A percentile compares a stretch with the other conserved stretches of the same genome.
Evolutionary conservation across 345 rosid genomes (phyloP).

Genomic region (Geranium brycei): DNA sequence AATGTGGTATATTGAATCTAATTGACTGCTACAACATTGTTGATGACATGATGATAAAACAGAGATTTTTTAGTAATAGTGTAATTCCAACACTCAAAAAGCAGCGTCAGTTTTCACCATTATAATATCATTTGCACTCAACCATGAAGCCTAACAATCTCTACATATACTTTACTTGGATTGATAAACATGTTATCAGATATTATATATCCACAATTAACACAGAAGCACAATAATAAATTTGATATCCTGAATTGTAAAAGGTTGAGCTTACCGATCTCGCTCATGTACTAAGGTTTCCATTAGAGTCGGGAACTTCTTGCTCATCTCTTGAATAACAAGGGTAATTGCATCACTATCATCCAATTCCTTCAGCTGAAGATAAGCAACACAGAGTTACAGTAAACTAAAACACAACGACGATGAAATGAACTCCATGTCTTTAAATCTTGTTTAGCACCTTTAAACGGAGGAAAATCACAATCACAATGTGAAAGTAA

Average conservation of each 20-base stretch:
- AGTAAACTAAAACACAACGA: conserved; percentile 3
- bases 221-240: conserved; percentile 6
- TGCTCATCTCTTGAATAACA: conserved; percentile 97
- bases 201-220: not conserved
- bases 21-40: not conserved
- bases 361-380: conserved; percentile 85
- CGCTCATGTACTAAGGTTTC: conserved; percentile 90
- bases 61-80: too few relatives aligned
- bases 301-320: conserved; percentile 85
- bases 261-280: conserved; percentile 55
- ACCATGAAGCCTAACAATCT: not conserved
- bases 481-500: not conserved
- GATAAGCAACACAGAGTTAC: conserved; percentile 11
- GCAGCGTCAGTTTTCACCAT: too few relatives aligned
- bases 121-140: too few relatives aligned
- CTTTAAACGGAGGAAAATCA: too few relatives aligned
- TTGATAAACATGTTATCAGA: not conserved
- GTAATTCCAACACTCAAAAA: too few relatives aligned
- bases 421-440: not conserved
- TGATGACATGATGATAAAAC: too few relatives aligned
- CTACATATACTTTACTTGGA: not conserved
- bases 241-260: conserved; percentile 3
- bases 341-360: conserved; percentile 89
- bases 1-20: not conserved
- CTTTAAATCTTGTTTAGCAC: too few relatives aligned